Evolutionary conservation across 345 rosid genomes (phyloP).

Genomic region (Streptanthus diversifolius): DNA sequence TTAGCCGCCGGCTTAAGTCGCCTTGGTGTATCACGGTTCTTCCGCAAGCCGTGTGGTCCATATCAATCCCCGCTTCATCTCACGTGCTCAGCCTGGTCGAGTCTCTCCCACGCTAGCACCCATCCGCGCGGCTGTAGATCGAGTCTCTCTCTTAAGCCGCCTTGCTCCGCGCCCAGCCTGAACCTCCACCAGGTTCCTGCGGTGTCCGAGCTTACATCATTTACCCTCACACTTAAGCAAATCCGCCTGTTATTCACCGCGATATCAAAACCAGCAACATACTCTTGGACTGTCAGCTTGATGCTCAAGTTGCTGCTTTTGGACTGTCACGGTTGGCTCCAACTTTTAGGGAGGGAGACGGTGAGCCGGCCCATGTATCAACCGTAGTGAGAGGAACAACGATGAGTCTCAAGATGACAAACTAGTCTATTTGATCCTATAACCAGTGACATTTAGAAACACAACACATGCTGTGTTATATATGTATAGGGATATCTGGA

Average conservation of each 20-base stretch:
- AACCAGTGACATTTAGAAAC: background rate
- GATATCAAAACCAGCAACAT: conserved; percentile 71
- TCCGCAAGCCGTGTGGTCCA: too few species aligned
- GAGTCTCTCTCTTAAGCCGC: too few species aligned
- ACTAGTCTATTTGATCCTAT: background rate
- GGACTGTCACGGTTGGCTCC: conserved; percentile 77
- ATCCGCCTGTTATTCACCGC: conserved; percentile 72
- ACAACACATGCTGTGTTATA: background rate
- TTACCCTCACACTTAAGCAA: conserved; percentile 76
- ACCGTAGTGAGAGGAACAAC: conserved; percentile 74
- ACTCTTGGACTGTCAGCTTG: conserved; percentile 56
- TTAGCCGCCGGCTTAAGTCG: too few species aligned
- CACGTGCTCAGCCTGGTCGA: too few species aligned
- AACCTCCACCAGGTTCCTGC: too few species aligned
- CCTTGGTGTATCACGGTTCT: too few species aligned
- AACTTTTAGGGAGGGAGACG: conserved; percentile 52
- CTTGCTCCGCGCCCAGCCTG: too few species aligned
- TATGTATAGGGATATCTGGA: conserved; percentile 70
- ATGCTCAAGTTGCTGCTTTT: conserved; percentile 76
- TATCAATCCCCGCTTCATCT: too few species aligned
- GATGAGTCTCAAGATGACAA: conserved; percentile 34
- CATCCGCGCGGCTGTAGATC: too few species aligned
- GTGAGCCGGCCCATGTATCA: conserved; percentile 52
- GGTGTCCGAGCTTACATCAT: too few species aligned
- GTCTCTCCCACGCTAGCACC: too few species aligned